phyloP scores from a whole-genome alignment of 768 basidiomycete genomes.

The Calocybe cyanea region DNA sequence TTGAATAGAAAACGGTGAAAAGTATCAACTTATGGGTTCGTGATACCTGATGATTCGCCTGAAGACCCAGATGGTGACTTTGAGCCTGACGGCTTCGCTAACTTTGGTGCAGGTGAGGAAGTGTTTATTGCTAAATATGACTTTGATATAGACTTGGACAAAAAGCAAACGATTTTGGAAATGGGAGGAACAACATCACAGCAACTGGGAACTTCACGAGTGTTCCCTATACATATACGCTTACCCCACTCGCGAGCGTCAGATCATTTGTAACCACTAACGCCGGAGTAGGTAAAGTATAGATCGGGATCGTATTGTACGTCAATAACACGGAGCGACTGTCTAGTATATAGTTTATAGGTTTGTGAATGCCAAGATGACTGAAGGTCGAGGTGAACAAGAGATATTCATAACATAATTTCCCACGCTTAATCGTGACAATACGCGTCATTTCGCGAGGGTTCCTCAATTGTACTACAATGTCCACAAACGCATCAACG shows the following conservation, averaged over 20 bases:
- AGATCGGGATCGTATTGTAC: no score
- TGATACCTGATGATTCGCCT: slow-evolving; percentile 22
- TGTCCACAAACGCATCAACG: slow-evolving; percentile 44
- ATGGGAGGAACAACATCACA: slow-evolving; percentile 19
- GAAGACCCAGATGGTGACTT: slow-evolving; percentile 17
- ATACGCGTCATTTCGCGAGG: slow-evolving; percentile 19
- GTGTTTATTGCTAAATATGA: not conserved
- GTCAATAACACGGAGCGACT: no score
- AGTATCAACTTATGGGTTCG: slow-evolving; percentile 22
- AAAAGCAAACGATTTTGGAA: slow-evolving; percentile 18
- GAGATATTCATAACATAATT: no score
- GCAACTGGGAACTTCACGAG: slow-evolving; percentile 19
- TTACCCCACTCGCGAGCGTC: slow-evolving; percentile 17
- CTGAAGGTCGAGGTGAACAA: no score
- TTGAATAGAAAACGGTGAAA: not conserved
- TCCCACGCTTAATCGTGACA: slow-evolving; percentile 10
- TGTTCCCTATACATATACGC: slow-evolving; percentile 17
- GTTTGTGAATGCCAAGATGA: no score
- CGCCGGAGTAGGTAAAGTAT: slow-evolving; percentile 20
- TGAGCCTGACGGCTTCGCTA: slow-evolving; percentile 19
- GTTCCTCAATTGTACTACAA: slow-evolving; percentile 13
- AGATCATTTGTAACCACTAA: slow-evolving; percentile 13
- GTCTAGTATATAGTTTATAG: no score
- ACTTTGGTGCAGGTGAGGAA: slow-evolving; percentile 17
- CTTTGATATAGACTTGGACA: not conserved